Percentiles rank a stretch among this genome's conserved stretches.
Conservation (phyloP, 768 basidiomycete genomes). For the Pleurotus platypus region DNA sequence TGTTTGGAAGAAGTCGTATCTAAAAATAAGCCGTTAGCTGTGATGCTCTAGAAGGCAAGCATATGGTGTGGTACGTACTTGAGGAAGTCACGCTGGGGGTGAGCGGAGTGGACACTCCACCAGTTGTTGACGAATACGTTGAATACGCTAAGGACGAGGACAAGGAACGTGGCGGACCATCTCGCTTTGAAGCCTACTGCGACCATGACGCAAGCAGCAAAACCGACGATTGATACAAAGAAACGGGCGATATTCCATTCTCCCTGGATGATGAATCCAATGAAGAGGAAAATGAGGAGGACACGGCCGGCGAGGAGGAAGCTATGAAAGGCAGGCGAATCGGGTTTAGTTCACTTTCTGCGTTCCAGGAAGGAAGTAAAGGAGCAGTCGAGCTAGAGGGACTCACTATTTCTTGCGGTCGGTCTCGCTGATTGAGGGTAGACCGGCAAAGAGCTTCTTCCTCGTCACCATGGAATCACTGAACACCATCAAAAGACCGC, state of each 20-base stretch:
- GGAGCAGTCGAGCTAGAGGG: background rate
- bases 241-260: conserved; percentile 85
- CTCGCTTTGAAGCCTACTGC: conserved; percentile 99
- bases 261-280: conserved; percentile 95
- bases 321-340: conserved; percentile 36
- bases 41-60: no score
- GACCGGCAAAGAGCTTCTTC: conserved; percentile 86
- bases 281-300: conserved; percentile 97
- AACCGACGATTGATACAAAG: conserved; percentile 84
- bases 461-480: conserved; percentile 89
- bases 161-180: conserved; percentile 96
- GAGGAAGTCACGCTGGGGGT: conserved; percentile 96
- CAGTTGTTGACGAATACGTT: conserved; percentile 99
- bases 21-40: conserved; percentile 19
- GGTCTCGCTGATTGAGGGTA: conserved; percentile 87
- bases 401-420: conserved; percentile 98
- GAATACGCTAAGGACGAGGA: conserved; percentile 87
- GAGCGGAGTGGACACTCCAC: conserved; percentile 90
- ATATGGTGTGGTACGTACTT: conserved; percentile 54
- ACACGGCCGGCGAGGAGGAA: conserved; percentile 97
- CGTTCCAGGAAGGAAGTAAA: background rate
- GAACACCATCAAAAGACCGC: conserved; percentile 98
- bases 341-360: conserved; percentile 5
- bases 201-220: conserved; percentile 93
- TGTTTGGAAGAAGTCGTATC: conserved; percentile 99